Percentiles rank a stretch among this genome's conserved stretches.
phyloP scores from a whole-genome alignment of 2,329 filamentous ascomycete species.

The Diaporthe sp. region DNA sequence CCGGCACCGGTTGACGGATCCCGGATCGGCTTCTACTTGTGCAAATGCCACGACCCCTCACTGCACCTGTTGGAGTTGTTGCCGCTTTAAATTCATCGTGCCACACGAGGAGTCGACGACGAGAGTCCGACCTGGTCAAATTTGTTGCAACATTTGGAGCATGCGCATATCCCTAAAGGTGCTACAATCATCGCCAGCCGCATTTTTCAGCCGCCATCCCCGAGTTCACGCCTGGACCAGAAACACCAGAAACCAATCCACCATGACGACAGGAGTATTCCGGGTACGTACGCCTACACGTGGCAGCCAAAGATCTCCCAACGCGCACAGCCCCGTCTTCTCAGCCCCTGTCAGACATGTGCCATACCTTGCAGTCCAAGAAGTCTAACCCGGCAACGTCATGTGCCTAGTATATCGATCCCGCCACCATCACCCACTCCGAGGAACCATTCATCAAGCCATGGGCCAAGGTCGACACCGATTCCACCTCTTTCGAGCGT shows the following conservation, averaged over 20 bases:
- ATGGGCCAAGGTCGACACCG: constrained; percentile 76
- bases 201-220: neutral
- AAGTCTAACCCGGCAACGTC: constrained; percentile 19
- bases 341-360: neutral
- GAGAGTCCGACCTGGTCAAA: too few species aligned
- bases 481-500: constrained; percentile 66
- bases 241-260: neutral
- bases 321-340: neutral
- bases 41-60: neutral
- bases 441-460: constrained; percentile 62
- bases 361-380: neutral
- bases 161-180: neutral
- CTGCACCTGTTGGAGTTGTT: neutral
- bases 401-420: constrained; percentile 73
- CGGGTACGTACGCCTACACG: neutral
- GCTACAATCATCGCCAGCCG: neutral
- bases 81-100: neutral
- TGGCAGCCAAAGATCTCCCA: neutral
- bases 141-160: neutral
- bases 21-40: constrained; percentile 10
- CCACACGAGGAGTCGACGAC: neutral
- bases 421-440: constrained; percentile 54
- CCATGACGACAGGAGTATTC: constrained; percentile 31
- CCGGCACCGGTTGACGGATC: neutral
- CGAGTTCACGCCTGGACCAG: neutral